Evolutionary conservation across 257 asterid species (phyloP).

Genomic region (Petrea volubilis): DNA sequence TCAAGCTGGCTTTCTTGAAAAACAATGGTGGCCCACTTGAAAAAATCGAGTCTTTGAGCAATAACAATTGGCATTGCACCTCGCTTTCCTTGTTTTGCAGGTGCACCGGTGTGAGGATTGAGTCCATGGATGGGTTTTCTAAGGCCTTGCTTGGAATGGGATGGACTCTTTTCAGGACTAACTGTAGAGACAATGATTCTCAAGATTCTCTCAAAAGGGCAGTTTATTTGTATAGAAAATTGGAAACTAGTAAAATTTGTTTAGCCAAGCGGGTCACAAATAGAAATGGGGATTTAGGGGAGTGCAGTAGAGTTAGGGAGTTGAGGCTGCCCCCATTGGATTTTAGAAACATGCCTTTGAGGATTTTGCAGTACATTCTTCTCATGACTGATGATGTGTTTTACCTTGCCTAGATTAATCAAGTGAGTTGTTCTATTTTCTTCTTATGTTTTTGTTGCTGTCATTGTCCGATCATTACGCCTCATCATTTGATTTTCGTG

Average conservation of each 20-base stretch:
- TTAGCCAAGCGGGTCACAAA: background rate
- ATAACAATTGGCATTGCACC: slow-evolving; percentile 50
- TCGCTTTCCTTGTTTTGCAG: slow-evolving; percentile 36
- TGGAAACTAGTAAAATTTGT: slow-evolving; percentile 38
- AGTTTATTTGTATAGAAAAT: slow-evolving; percentile 46
- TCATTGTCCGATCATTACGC: too few species aligned
- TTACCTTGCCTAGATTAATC: slow-evolving; percentile 50
- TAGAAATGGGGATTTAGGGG: slow-evolving; percentile 34
- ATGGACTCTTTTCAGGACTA: slow-evolving; percentile 59
- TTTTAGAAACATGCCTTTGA: slow-evolving; percentile 53
- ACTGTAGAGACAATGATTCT: slow-evolving; percentile 8
- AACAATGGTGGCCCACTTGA: slow-evolving; percentile 31
- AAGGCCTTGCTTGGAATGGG: slow-evolving; percentile 64
- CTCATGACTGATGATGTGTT: slow-evolving; percentile 67
- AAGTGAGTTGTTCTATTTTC: slow-evolving; percentile 26
- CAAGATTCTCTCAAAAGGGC: slow-evolving; percentile 21
- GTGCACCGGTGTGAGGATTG: slow-evolving; percentile 40
- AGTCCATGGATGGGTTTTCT: slow-evolving; percentile 53
- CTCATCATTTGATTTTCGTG: background rate
- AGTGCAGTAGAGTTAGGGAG: slow-evolving; percentile 56
- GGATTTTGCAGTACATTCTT: slow-evolving; percentile 69
- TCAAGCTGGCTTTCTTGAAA: slow-evolving; percentile 60
- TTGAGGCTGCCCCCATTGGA: slow-evolving; percentile 56
- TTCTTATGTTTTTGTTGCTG: background rate
- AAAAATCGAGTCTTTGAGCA: slow-evolving; percentile 42